Evolutionary conservation across 2,329 filamentous ascomycete species (phyloP), one percentile per base, ranked within the genome.

Genomic region (Capronia epimyces): DNA sequence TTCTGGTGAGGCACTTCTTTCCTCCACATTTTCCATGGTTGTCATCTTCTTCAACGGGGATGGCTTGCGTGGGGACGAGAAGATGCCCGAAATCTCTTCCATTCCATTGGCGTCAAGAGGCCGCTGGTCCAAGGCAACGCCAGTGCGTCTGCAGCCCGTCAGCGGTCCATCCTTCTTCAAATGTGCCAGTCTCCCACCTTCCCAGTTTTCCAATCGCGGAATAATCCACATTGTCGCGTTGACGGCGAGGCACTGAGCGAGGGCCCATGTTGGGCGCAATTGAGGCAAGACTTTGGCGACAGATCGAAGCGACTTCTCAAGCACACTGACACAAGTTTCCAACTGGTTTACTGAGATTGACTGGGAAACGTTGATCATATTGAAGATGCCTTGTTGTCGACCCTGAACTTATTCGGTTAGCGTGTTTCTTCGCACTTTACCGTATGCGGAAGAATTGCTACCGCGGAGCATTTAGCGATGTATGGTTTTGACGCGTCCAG

Each of bases 41-140:
- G 49, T 46, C 40, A 50, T 32, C 12, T 37, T 57, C 52, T 64
- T 64, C 18, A 63, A 55, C 1, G 75, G 72, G n/a, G 75, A 77
- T 47, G 68, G 71, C 63, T 83, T 86, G 59, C 81, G 79, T 12
- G 90, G 89, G 16, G 90, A 95, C 7, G 90, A 96, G 69, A 95
- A 95, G 59, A 97, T 81, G 60, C 82, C 81, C 29, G 91, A 87
- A 52, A 95, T 79, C 29, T 87, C 85, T 66, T 96, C 89, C 74
- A 98, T 83, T 68, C 91, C 93, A 76, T 95, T 77, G 67, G 94
- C 89, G 70, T 97, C 91, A 71, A 89, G 86, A 54, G 83, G 75
- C 46, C 88, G 88, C 49, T 95, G 88, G 63, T 82, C 81, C 25
- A 97, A 70, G 1, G 82, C 86, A 21, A 95, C 79, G 39, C 93